A percentile compares a stretch with the other conserved stretches of the same genome.
Conservation (phyloP, 768 basidiomycete species). For the Leccinum longicurvipes region DNA sequence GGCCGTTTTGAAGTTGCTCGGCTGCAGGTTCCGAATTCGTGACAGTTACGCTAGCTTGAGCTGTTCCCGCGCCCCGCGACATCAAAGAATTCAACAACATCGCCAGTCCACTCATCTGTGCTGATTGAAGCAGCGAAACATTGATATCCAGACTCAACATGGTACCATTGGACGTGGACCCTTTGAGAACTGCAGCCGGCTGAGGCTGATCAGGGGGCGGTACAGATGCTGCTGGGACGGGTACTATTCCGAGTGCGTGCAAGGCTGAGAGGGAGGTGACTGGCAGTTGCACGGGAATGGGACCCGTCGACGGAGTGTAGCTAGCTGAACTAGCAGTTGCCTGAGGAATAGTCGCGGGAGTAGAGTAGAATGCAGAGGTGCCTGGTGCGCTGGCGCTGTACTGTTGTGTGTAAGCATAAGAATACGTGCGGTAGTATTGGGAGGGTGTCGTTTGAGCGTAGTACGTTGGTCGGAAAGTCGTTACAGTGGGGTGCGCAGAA, state of each 20-base stretch:
- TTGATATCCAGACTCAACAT: slow-evolving; percentile 79
- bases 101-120: slow-evolving; percentile 77
- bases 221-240: slow-evolving; percentile 56
- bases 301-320: slow-evolving; percentile 28
- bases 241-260: slow-evolving; percentile 69
- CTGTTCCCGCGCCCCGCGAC: slow-evolving; percentile 38
- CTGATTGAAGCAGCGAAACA: slow-evolving; percentile 63
- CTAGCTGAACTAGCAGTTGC: slow-evolving; percentile 31
- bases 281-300: slow-evolving; percentile 69
- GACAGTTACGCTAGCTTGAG: slow-evolving; percentile 13
- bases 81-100: slow-evolving; percentile 69
- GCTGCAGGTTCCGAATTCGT: slow-evolving; percentile 9
- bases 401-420: slow-evolving; percentile 62
- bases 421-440: slow-evolving; percentile 63
- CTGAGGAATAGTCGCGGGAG: slow-evolving; percentile 34
- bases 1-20: slow-evolving; percentile 18
- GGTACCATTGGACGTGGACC: slow-evolving; percentile 66
- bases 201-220: slow-evolving; percentile 55
- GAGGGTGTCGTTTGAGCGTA: slow-evolving; percentile 38
- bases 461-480: slow-evolving; percentile 40
- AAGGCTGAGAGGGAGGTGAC: slow-evolving; percentile 55
- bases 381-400: slow-evolving; percentile 36
- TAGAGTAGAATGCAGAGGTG: slow-evolving; percentile 23
- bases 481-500: slow-evolving; percentile 32
- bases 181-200: slow-evolving; percentile 73